Base-by-base conservation (phyloP, 176 grass and related monocot species). In the Carex littledalei region DNA sequence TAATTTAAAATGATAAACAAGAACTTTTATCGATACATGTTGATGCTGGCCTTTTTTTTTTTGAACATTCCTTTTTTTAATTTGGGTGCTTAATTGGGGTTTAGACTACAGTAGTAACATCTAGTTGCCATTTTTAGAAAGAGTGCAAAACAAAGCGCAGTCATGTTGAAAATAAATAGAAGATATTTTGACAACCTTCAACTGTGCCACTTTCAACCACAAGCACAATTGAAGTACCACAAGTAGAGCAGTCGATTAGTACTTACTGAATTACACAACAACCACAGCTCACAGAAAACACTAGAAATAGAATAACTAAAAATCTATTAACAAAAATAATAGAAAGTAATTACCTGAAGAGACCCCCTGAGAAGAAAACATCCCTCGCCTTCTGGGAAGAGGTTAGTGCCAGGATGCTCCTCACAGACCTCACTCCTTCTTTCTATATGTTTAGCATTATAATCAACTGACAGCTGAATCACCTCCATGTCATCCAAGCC, bases 331-430 rank as follows among this genome's bases (percentile, higher is more conserved):
- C 37, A 18, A 67, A 43, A 32, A 62, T 6, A 32, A 52, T 6
- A 31, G 0, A 39, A 32, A 58, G 32, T 20, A 37, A 21, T 11
- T 49, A 89, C 87, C 84, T 88, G 89, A 78, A 91, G 83, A 11
- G 75, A 84, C 12, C 86, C 89, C 63, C 85, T 91, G 45, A 91
- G 61, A 47, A 86, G 87, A 79, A 76, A 84, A 9, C 57, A 73
- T 21, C 84, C 86, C 4, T 84, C 24, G 18, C 57, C 76, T 24
- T 60, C 32, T 14, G 63, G 70, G 2, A 91, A 84, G 41, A 88
- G 67, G 20, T 58, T 43, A 2, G 62, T 35, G 67, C 80, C 89
- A 13, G 86, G 84, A 50, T 86, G 83, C 29, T 83, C 70, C 60
- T 22, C 78, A 8, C 54, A 37, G 52, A 91, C 79, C 86, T 88